Conservation (phyloP, 108 stramenopile species). For the Licmophora abbreviata region DNA sequence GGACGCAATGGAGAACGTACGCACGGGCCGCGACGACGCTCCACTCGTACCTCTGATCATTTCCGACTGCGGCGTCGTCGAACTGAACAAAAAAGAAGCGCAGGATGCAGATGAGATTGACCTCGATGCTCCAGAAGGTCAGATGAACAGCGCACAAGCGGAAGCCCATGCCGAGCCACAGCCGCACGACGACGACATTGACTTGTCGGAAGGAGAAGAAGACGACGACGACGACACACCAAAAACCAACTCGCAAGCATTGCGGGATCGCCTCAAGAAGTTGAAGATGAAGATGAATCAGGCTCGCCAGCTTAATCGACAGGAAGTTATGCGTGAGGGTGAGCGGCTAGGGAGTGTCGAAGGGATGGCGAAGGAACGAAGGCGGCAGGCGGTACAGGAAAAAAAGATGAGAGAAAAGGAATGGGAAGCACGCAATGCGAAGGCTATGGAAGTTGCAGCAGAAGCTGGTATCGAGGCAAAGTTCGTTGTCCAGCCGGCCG, state of each 20-base stretch:
- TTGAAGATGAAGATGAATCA: conserved; percentile 85
- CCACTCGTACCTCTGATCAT: conserved; percentile 37
- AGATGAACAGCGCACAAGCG: conserved; percentile 16
- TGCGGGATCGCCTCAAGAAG: conserved; percentile 58
- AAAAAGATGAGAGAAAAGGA: conserved; percentile 40
- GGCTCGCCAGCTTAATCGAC: conserved; percentile 74
- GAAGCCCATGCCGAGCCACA: conserved; percentile 13
- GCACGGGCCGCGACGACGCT: conserved; percentile 36
- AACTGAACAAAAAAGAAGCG: conserved; percentile 10
- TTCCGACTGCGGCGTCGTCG: conserved; percentile 52
- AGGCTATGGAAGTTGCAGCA: conserved; percentile 19
- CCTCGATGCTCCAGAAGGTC: conserved; percentile 27
- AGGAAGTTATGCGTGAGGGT: conserved; percentile 69
- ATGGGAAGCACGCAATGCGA: conserved; percentile 23
- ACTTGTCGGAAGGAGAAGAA: conserved; percentile 21
- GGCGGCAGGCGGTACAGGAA: conserved; percentile 42
- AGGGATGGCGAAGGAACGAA: conserved; percentile 45
- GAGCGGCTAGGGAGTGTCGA: conserved; percentile 65
- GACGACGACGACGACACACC: conserved; percentile 20
- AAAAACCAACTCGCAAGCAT: conserved; percentile 32
- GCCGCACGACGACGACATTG: conserved; percentile 20
- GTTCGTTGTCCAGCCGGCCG: conserved; percentile 32
- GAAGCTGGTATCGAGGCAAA: conserved; percentile 20
- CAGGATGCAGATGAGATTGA: conserved; percentile 36
- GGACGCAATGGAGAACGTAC: conserved; percentile 66